Evolutionary conservation across 306 rosid species (phyloP).

Genomic region (Glycine latifolia): DNA sequence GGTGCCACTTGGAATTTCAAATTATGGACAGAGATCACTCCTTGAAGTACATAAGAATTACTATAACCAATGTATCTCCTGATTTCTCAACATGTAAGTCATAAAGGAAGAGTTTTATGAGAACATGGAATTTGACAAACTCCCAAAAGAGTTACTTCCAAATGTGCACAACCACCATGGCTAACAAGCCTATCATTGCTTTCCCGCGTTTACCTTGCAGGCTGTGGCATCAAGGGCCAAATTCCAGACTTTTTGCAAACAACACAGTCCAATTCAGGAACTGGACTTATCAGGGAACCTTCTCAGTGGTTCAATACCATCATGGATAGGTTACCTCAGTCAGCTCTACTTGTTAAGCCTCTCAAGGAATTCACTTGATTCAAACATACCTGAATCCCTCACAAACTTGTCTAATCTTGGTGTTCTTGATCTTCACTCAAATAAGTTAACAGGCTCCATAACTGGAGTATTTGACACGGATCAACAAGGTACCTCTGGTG

Average conservation of each 20-base stretch:
- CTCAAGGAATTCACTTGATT: conserved; percentile 65
- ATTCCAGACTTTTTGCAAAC: conserved; percentile 53
- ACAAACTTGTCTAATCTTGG: conserved; percentile 53
- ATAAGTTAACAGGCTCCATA: conserved; percentile 65
- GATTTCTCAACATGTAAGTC: not conserved
- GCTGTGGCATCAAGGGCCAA: conserved; percentile 62
- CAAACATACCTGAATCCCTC: conserved; percentile 63
- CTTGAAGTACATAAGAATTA: conserved; percentile 25
- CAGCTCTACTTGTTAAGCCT: conserved; percentile 68
- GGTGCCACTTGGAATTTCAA: conserved; percentile 13
- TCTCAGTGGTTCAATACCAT: conserved; percentile 67
- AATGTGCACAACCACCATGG: conserved; percentile 46
- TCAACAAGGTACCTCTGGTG: not conserved
- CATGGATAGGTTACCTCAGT: conserved; percentile 66
- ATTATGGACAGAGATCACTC: not conserved
- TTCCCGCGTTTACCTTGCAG: conserved; percentile 62
- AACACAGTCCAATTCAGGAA: conserved; percentile 51
- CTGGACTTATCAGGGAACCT: conserved; percentile 71
- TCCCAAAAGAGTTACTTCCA: conserved; percentile 38
- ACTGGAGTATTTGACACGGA: conserved; percentile 45
- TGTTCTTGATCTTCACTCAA: conserved; percentile 78
- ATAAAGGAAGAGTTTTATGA: not conserved
- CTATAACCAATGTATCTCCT: not conserved
- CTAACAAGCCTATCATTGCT: conserved; percentile 55
- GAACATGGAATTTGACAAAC: conserved; percentile 17